A percentile compares a stretch with the other conserved stretches of the same genome.
phyloP scores from a whole-genome alignment of 371 early-diverging fungal species.

The Lichtheimia hyalospora region DNA sequence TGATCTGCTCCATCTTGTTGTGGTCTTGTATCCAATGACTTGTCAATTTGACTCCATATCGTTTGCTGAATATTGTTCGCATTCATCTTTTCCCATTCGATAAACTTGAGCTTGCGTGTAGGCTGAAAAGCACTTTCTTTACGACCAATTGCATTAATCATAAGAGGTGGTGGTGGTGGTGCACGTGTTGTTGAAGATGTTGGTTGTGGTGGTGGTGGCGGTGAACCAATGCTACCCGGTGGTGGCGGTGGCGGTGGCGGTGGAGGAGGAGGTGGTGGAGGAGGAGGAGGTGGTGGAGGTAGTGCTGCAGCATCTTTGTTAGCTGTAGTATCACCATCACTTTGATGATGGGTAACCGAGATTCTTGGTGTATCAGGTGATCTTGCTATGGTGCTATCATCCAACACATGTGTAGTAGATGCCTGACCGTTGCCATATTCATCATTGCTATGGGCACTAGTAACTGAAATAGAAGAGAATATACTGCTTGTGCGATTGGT shows the following conservation, averaged over 20 bases:
- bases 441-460: neutral
- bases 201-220: constrained; percentile 28
- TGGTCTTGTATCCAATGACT: constrained; percentile 11
- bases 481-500: constrained; percentile 15
- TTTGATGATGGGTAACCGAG: neutral
- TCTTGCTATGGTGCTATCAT: no score
- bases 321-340: neutral
- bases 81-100: constrained; percentile 88
- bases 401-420: no score
- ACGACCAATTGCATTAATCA: constrained; percentile 27
- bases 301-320: constrained; percentile 4
- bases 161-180: constrained; percentile 27
- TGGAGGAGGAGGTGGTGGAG: constrained; percentile 20
- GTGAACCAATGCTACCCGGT: constrained; percentile 18
- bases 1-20: constrained; percentile 11
- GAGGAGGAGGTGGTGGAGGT: constrained; percentile 20
- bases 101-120: constrained; percentile 71
- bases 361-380: no score
- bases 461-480: constrained; percentile 10
- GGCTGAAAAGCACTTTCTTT: constrained; percentile 62
- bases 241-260: constrained; percentile 36
- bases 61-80: constrained; percentile 55
- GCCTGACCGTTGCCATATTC: no score
- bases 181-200: constrained; percentile 13
- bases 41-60: constrained; percentile 53